A percentile compares a stretch with the other conserved stretches of the same genome.
Evolutionary conservation across 768 basidiomycete species (phyloP).

Genomic region (Tephrocybe sp.): DNA sequence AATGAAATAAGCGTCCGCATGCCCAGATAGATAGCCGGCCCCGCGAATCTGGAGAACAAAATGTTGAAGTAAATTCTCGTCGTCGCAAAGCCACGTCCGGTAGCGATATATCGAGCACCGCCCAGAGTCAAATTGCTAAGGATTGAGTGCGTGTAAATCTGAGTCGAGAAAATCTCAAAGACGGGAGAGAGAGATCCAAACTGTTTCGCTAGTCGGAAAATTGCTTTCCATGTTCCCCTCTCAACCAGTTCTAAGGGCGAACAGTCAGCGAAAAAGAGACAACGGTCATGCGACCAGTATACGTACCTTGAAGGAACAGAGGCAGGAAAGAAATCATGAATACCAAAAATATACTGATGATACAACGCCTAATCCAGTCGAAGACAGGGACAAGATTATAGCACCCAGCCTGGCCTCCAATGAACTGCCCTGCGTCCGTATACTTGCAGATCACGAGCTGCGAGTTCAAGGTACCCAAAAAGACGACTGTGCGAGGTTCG

Average conservation of each 20-base stretch:
- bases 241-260: conserved; percentile 78
- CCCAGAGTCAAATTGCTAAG: conserved; percentile 96
- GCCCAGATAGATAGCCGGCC: conserved; percentile 96
- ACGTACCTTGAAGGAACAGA: conserved; percentile 87
- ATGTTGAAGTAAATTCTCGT: conserved; percentile 93
- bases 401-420: conserved; percentile 82
- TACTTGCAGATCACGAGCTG: conserved; percentile 80
- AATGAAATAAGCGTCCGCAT: conserved; percentile 91
- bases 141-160: conserved; percentile 98
- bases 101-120: conserved; percentile 97
- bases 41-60: conserved; percentile 96
- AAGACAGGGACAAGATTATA: conserved; percentile 94
- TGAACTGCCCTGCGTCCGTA: conserved; percentile 63
- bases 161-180: conserved; percentile 97
- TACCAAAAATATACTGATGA: conserved; percentile 97
- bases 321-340: conserved; percentile 97
- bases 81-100: conserved; percentile 98
- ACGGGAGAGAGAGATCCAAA: conserved; percentile 92
- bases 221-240: conserved; percentile 88
- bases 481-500: conserved; percentile 63
- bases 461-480: conserved; percentile 89
- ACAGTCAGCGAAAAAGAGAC: conserved; percentile 14
- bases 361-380: conserved; percentile 93
- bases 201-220: conserved; percentile 90
- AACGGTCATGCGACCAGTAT: background rate